These are phyloP conservation scores for Fonsecaea nubica DNA, from an alignment of 2,329 filamentous ascomycete genomes.

Conservation along the genomic window DNA sequence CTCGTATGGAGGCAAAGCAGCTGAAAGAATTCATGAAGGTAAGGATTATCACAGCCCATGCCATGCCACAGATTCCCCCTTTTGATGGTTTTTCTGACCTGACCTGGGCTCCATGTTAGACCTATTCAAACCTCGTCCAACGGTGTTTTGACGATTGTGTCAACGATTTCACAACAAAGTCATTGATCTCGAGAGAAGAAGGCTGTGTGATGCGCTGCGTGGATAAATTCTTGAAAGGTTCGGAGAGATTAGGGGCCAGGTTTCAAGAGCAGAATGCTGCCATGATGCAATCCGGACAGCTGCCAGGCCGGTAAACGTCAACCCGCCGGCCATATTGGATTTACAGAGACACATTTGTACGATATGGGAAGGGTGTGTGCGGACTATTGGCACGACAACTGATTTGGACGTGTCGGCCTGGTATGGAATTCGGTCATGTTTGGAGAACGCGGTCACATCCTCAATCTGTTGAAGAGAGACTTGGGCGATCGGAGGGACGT, in stretches of 20 bases:
- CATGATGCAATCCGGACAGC: constrained; percentile 67
- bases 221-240: constrained; percentile 92
- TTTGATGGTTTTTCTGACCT: constrained; percentile 1
- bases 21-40: constrained; percentile 99
- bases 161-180: constrained; percentile 98
- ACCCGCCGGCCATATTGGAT: background rate
- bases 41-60: constrained; percentile 51
- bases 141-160: constrained; percentile 94
- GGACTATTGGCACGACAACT: background rate
- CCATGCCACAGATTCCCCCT: constrained; percentile 9
- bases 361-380: constrained; percentile 7
- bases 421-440: background rate
- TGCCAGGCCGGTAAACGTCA: constrained; percentile 52
- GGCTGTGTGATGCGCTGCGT: constrained; percentile 94
- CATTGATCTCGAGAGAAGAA: constrained; percentile 83
- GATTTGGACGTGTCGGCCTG: background rate
- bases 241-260: constrained; percentile 86
- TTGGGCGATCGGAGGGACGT: background rate
- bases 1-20: constrained; percentile 96
- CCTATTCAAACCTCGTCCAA: constrained; percentile 67
- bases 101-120: constrained; percentile 51
- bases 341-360: constrained; percentile 11
- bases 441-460: background rate
- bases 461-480: background rate
- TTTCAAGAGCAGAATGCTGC: constrained; percentile 79